Evolutionary conservation across 2,329 filamentous ascomycete genomes (phyloP).

Genomic region (Fusarium veterinarium): DNA sequence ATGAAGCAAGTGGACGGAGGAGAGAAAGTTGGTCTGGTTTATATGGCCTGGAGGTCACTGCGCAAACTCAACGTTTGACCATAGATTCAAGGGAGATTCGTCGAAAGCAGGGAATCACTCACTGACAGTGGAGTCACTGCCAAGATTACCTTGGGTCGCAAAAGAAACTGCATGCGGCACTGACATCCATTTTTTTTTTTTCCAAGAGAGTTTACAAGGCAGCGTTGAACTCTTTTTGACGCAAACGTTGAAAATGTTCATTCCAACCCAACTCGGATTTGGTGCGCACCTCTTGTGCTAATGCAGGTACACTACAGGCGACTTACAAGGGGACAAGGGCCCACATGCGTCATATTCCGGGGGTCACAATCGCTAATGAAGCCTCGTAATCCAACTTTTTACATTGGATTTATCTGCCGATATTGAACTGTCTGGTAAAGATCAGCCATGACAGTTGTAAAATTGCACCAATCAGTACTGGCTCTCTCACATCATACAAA

Average conservation of each 20-base stretch:
- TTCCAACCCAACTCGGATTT: conserved; percentile 6
- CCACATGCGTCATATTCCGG: conserved; percentile 29
- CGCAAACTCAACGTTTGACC: conserved; percentile 1
- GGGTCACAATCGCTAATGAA: conserved; percentile 29
- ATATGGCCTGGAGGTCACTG: conserved; percentile 3
- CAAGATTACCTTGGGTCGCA: conserved; percentile 2
- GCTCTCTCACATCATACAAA: neutral
- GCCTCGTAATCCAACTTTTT: conserved; percentile 7
- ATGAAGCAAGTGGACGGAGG: neutral
- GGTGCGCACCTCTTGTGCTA: conserved; percentile 5
- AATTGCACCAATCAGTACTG: neutral
- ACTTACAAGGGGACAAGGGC: neutral
- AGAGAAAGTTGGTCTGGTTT: conserved; percentile 10
- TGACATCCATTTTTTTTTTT: neutral
- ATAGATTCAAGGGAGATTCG: neutral
- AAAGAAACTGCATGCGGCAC: conserved; percentile 2
- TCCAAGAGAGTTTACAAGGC: neutral
- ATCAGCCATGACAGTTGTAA: neutral
- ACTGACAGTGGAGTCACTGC: conserved; percentile 1
- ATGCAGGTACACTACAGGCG: conserved; percentile 27
- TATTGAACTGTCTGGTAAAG: neutral
- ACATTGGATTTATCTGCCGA: conserved; percentile 12
- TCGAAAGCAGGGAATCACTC: neutral
- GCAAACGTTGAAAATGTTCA: conserved; percentile 4
- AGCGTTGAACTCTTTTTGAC: neutral